Conservation (phyloP, 306 rosid genomes). For the Sechiopsis laciniata region DNA sequence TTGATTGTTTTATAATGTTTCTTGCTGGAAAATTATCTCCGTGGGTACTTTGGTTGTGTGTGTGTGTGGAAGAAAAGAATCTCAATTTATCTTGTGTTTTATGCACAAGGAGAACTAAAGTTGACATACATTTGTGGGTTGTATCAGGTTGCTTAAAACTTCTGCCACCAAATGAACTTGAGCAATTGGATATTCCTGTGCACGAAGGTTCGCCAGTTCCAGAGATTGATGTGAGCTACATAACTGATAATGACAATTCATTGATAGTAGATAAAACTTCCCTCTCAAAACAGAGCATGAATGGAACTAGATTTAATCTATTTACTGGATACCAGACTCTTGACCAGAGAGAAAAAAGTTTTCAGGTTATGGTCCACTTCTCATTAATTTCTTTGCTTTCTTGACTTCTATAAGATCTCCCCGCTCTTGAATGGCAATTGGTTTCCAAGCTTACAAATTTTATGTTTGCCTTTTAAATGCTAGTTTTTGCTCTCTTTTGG, state of each 20-base stretch:
- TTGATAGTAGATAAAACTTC: slow-evolving; percentile 34
- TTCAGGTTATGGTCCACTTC: slow-evolving; percentile 56
- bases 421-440: background rate
- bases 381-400: slow-evolving; percentile 6
- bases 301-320: slow-evolving; percentile 54
- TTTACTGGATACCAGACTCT: slow-evolving; percentile 88
- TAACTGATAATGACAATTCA: slow-evolving; percentile 38
- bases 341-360: slow-evolving; percentile 59
- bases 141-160: slow-evolving; percentile 76
- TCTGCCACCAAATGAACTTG: slow-evolving; percentile 72
- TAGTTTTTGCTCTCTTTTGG: background rate
- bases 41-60: slow-evolving; percentile 1
- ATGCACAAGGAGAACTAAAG: slow-evolving; percentile 11
- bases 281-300: slow-evolving; percentile 35
- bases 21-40: background rate
- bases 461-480: background rate
- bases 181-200: slow-evolving; percentile 55
- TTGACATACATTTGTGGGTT: slow-evolving; percentile 25
- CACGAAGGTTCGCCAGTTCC: slow-evolving; percentile 37
- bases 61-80: background rate
- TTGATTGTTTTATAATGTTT: background rate
- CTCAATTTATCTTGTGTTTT: background rate
- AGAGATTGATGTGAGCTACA: slow-evolving; percentile 42
- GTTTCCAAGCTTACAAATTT: background rate
- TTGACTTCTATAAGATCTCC: background rate